Evolutionary conservation across 163 green algal genomes (phyloP).

Genomic region (Chlamydomonas reinhardtii): DNA sequence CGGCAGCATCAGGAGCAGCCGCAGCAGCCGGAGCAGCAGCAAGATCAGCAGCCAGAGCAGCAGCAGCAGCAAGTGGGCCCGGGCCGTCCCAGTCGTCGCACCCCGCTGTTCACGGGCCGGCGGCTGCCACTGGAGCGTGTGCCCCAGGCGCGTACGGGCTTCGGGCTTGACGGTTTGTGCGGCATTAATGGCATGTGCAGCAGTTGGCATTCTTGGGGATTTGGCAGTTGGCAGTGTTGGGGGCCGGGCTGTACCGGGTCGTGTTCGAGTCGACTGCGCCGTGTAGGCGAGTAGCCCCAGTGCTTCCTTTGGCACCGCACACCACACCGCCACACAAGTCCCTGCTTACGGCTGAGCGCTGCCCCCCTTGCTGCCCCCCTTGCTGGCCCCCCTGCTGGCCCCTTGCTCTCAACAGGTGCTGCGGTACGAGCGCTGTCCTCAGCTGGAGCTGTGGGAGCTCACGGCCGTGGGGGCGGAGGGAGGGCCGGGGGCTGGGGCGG

Average conservation of each 20-base stretch:
- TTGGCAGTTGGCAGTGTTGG: no score
- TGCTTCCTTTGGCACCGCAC: no score
- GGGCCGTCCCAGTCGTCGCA: background rate
- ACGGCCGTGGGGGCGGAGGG: background rate
- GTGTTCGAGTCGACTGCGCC: no score
- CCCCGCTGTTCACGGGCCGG: constrained; percentile 31
- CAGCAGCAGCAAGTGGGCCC: no score
- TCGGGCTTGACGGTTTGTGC: no score
- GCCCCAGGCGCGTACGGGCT: constrained; percentile 9
- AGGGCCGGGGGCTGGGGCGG: no score
- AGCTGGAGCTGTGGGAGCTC: constrained; percentile 48
- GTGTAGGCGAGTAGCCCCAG: no score
- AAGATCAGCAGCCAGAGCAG: no score
- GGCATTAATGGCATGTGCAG: background rate
- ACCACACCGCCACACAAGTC: no score
- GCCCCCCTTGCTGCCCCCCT: no score
- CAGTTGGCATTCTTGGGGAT: background rate
- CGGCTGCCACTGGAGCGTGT: constrained; percentile 15
- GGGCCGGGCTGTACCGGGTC: no score
- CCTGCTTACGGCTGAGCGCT: no score
- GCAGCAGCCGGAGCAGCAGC: background rate
- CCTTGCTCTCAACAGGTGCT: background rate
- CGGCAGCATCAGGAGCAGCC: background rate
- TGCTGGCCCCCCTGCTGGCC: background rate
- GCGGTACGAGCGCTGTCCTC: constrained; percentile 9